Conservation (phyloP, 305 asterid species). For the Stenogyne calaminthoides region DNA sequence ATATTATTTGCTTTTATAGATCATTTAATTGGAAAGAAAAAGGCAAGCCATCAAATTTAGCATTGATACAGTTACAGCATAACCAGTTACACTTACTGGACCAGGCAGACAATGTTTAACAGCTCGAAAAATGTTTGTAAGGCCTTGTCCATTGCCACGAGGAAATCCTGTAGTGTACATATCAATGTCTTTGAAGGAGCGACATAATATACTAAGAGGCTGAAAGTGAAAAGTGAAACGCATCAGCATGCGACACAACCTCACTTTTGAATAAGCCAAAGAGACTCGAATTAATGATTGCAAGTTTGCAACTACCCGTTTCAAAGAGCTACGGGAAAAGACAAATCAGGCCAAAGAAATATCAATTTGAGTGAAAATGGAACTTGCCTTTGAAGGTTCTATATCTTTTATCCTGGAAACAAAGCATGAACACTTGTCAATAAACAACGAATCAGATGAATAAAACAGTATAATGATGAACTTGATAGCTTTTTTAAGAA, state of each 20-base stretch:
- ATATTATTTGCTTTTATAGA: constrained; percentile 1
- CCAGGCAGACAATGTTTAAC: constrained; percentile 90
- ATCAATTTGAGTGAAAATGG: neutral
- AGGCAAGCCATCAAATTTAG: constrained; percentile 1
- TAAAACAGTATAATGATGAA: neutral
- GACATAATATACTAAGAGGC: constrained; percentile 92
- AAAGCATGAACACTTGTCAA: constrained; percentile 29
- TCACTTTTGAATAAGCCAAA: constrained; percentile 1
- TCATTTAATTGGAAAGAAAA: constrained; percentile 7
- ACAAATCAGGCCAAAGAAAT: constrained; percentile 18
- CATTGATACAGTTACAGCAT: constrained; percentile 7
- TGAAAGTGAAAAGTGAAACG: constrained; percentile 51
- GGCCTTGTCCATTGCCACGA: constrained; percentile 71
- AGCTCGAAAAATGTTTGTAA: constrained; percentile 68
- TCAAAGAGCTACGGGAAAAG: neutral
- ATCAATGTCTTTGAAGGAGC: constrained; percentile 85
- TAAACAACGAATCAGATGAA: constrained; percentile 2
- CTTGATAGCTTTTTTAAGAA: neutral
- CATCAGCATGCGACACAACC: constrained; percentile 11
- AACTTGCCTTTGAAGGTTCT: constrained; percentile 81
- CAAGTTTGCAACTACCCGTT: constrained; percentile 7
- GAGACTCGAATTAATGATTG: constrained; percentile 22
- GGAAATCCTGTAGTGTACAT: constrained; percentile 92
- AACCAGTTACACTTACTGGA: constrained; percentile 58
- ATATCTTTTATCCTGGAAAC: constrained; percentile 76